Evolutionary conservation across 441 rosid genomes (phyloP), one percentile per base, ranked within the genome.

Genomic region (Dalechampia spathulata): DNA sequence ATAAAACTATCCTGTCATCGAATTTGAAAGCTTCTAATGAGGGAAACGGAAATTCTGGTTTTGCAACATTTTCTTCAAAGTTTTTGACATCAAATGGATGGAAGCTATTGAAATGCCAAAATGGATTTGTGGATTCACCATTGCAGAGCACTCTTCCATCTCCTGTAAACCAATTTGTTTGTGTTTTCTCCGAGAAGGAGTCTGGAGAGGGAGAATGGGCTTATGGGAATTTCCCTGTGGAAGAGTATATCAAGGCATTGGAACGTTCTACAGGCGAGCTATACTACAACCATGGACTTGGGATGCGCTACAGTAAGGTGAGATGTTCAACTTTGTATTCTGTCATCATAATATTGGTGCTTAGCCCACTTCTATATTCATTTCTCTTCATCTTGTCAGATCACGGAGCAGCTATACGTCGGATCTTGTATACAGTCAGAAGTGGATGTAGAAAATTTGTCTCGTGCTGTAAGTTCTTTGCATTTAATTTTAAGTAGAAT

Each of bases 261-360:
- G 84, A 86, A 40, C 95, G 96, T 26, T 80, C 98, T 15, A 86
- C 86, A 79, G 88, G 86, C 53, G 98, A 92, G 83, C 79, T 92
- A 7, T 72, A 83, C 43, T 92, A 92, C 72, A 80, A 84, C 60
- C 96, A 88, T 70, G 74, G 83, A 52, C 86, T 84, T 59, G 98
- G 98, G 61, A 92, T 82, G 89, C 86, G 63, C 54, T 92, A 81
- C 63, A 86, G 87, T 72, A 88, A 92, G 98, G 98, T 88, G 69
- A 62, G 77, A 34, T 44, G 6, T 38, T 58, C 52, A 14, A 32
- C 27, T 28, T 50, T 41, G 21, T 64, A 20, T 63, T 60, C 20
- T 21, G 25, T 14, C 39, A n/a, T 38, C 53, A 4, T 37, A 30
- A 15, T 23, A 21, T 22, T 10, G 1, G 14, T 49, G 9, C 13